Evolutionary conservation across 306 rosid species (phyloP).

Genomic region (Quercus alba): DNA sequence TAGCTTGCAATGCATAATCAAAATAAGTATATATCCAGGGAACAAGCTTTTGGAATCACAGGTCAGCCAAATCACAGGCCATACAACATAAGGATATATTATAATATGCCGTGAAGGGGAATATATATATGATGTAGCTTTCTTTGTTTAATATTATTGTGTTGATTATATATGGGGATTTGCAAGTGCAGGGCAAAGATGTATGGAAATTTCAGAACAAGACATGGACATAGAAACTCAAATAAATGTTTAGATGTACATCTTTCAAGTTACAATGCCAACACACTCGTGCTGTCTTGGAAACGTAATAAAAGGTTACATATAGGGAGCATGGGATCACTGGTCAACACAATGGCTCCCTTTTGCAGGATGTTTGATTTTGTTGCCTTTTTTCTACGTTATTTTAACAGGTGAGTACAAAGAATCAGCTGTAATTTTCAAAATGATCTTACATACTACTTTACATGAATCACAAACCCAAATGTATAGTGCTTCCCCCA

Average conservation of each 20-base stretch:
- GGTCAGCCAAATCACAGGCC: too few relatives aligned
- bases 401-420: not conserved
- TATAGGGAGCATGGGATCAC: slow-evolving; percentile 45
- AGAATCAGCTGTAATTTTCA: slow-evolving; percentile 6
- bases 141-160: not conserved
- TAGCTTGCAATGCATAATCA: too few relatives aligned
- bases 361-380: slow-evolving; percentile 44
- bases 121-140: not conserved
- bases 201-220: slow-evolving; percentile 50
- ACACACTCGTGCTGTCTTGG: slow-evolving; percentile 84
- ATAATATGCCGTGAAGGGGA: not conserved
- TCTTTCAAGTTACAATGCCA: slow-evolving; percentile 34
- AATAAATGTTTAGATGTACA: slow-evolving; percentile 26
- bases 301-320: slow-evolving; percentile 26
- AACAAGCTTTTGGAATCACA: too few relatives aligned
- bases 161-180: slow-evolving; percentile 51
- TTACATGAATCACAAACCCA: slow-evolving; percentile 27
- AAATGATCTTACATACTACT: not conserved
- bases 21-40: too few relatives aligned
- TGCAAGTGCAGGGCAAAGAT: slow-evolving; percentile 41
- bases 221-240: slow-evolving; percentile 65
- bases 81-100: too few relatives aligned
- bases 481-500: slow-evolving; percentile 46
- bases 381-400: slow-evolving; percentile 37
- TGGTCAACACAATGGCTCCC: slow-evolving; percentile 43